phyloP scores from a whole-genome alignment of 805 yeast genomes.

The Saturnispora sekii region DNA sequence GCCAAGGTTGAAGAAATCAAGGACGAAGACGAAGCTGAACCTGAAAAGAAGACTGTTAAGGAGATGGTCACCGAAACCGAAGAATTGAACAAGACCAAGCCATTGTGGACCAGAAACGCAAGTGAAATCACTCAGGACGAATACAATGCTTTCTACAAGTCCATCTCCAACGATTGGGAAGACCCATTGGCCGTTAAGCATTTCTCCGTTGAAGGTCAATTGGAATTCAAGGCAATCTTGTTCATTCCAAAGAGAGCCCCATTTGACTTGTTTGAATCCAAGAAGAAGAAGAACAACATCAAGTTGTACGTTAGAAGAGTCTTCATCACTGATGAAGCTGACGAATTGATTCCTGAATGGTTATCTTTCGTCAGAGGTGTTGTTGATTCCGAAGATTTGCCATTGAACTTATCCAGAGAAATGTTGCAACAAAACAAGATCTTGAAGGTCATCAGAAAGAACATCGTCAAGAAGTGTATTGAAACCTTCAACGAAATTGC shows the following conservation, averaged over 20 bases:
- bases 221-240: slow-evolving; percentile 96
- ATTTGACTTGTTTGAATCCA: slow-evolving; percentile 93
- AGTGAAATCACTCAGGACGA: slow-evolving; percentile 95
- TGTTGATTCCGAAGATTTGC: slow-evolving; percentile 98
- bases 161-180: slow-evolving; percentile 99
- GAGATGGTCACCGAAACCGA: slow-evolving; percentile 93
- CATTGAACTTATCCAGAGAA: slow-evolving; percentile 99
- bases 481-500: slow-evolving; percentile 99
- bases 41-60: slow-evolving; percentile 80
- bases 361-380: slow-evolving; percentile 96
- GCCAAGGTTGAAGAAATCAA: slow-evolving; percentile 41
- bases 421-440: slow-evolving; percentile 99
- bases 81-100: slow-evolving; percentile 98
- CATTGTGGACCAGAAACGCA: slow-evolving; percentile 99
- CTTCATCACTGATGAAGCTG: slow-evolving; percentile 99
- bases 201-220: slow-evolving; percentile 99
- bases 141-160: slow-evolving; percentile 98
- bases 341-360: slow-evolving; percentile 99
- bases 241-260: slow-evolving; percentile 99
- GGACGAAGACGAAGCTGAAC: slow-evolving; percentile 51
- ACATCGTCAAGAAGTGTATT: slow-evolving; percentile 94
- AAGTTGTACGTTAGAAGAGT: slow-evolving; percentile 98
- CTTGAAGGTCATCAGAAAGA: slow-evolving; percentile 98
- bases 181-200: slow-evolving; percentile 99
- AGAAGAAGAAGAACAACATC: slow-evolving; percentile 99